These are phyloP conservation scores for Ilex aquifolium DNA, from an alignment of 257 asterid species.

Conservation along the genomic window DNA sequence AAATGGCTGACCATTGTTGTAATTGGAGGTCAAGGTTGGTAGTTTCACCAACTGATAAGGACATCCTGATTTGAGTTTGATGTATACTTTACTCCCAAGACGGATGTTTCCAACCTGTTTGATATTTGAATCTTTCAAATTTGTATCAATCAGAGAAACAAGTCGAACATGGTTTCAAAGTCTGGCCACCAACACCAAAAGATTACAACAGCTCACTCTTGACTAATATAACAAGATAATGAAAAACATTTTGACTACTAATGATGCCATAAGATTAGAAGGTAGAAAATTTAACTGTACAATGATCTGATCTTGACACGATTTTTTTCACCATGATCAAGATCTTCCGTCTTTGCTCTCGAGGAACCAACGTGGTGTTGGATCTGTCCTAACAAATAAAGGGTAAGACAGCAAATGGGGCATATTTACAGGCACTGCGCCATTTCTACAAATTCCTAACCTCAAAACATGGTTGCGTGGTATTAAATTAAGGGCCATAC, in stretches of 20 bases:
- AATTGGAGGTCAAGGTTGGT: too few relatives aligned
- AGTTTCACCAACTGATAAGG: too few relatives aligned
- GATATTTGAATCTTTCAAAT: too few relatives aligned
- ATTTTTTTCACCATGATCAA: neutral
- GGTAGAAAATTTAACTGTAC: neutral
- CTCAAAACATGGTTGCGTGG: neutral
- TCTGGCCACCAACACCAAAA: neutral
- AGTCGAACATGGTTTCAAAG: neutral
- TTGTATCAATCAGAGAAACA: neutral
- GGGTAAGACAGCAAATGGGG: constrained; percentile 2
- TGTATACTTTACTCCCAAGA: too few relatives aligned
- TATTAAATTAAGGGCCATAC: constrained; percentile 2
- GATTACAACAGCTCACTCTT: neutral
- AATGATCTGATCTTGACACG: neutral
- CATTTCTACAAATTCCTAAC: neutral
- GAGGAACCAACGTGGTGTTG: neutral
- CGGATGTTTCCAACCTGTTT: too few relatives aligned
- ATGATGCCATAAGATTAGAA: neutral
- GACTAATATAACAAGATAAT: neutral
- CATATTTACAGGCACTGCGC: constrained; percentile 7
- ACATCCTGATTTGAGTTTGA: too few relatives aligned
- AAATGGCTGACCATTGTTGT: too few relatives aligned
- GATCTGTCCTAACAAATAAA: constrained; percentile 3
- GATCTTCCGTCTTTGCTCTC: neutral
- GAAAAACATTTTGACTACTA: neutral